A percentile compares a stretch with the other conserved stretches of the same genome.
Conservation (phyloP, 345 rosid species). For the Melaleuca quinquenervia region DNA sequence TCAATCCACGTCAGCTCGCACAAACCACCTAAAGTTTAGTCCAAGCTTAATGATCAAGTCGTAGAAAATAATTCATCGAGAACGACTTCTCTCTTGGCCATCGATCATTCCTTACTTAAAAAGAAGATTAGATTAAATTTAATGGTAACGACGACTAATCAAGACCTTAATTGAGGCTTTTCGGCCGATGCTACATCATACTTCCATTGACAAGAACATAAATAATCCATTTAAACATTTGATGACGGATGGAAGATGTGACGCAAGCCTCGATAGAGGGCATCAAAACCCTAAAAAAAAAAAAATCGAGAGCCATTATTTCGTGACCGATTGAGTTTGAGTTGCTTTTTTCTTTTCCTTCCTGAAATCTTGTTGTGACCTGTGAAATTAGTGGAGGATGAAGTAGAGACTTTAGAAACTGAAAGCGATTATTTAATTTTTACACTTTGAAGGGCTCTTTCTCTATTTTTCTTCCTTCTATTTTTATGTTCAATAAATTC, state of each 20-base stretch:
- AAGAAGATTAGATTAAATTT: neutral
- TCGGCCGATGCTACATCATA: neutral
- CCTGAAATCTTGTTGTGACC: too few relatives aligned
- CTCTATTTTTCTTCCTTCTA: neutral
- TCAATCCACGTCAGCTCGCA: neutral
- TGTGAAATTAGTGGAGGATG: neutral
- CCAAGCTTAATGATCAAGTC: neutral
- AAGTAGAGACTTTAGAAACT: neutral
- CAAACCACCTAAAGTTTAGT: neutral
- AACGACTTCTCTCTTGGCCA: neutral
- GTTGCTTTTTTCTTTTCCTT: neutral
- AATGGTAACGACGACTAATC: neutral
- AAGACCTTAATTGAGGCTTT: neutral
- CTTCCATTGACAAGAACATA: neutral
- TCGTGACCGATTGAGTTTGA: too few relatives aligned
- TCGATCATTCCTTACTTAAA: neutral
- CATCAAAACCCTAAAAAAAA: neutral
- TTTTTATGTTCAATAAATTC: neutral
- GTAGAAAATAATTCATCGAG: neutral
- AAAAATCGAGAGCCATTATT: too few relatives aligned
- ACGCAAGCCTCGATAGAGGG: neutral
- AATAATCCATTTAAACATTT: neutral
- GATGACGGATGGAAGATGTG: neutral
- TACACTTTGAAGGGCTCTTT: neutral
- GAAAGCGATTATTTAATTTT: too few relatives aligned